Evolutionary conservation across 805 yeast genomes (phyloP).

Genomic region (Teunomyces pallodes): DNA sequence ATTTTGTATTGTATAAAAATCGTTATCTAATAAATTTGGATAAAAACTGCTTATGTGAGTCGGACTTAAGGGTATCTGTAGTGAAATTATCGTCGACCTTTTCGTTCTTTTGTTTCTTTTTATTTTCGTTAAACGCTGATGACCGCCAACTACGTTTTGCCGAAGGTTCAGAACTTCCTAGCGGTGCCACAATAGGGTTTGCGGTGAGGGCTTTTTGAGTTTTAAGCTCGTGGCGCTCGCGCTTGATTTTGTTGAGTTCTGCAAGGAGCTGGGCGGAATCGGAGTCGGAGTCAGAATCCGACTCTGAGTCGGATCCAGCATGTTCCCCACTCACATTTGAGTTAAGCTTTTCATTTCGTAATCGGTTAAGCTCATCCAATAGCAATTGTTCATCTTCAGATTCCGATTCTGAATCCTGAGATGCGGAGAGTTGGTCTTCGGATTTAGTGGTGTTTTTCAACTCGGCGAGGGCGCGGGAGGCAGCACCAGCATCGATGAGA

Average conservation of each 20-base stretch:
- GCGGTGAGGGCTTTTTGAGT: constrained; percentile 8
- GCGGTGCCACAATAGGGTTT: constrained; percentile 8
- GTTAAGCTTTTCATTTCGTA: constrained; percentile 1
- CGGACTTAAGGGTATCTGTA: constrained; percentile 33
- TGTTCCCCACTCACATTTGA: background rate
- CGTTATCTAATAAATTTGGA: constrained; percentile 30
- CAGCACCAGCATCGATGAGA: constrained; percentile 12
- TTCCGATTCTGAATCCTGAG: background rate
- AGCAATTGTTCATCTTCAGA: constrained; percentile 4
- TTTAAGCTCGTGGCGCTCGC: constrained; percentile 11
- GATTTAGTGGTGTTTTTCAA: constrained; percentile 11
- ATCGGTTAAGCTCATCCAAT: constrained; percentile 2
- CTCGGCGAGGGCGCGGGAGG: constrained; percentile 23
- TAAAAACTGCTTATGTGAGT: constrained; percentile 33
- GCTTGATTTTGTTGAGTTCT: constrained; percentile 18
- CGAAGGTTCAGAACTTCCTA: background rate
- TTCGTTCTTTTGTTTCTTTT: constrained; percentile 3
- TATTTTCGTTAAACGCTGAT: constrained; percentile 19
- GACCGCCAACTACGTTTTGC: constrained; percentile 30
- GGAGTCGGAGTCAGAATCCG: constrained; percentile 7
- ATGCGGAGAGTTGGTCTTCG: background rate
- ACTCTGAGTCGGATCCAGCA: constrained; percentile 5
- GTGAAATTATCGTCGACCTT: constrained; percentile 18
- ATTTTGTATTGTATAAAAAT: background rate
- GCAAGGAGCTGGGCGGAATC: constrained; percentile 16